Conservation (phyloP, 345 rosid species). For the Conringia planisiliqua region DNA sequence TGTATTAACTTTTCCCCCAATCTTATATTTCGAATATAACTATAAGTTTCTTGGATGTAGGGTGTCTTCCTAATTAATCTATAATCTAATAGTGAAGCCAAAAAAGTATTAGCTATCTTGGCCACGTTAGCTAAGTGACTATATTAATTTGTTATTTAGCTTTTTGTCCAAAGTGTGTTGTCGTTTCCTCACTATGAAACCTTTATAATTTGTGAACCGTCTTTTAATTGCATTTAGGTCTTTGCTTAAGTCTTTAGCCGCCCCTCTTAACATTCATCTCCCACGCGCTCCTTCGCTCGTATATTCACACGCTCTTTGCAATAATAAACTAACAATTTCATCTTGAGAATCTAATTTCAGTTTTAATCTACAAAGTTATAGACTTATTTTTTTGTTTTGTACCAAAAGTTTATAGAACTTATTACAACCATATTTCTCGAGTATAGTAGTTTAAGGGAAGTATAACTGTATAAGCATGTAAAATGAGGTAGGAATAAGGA, state of each 20-base stretch:
- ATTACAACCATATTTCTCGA: background rate
- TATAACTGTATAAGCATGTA: conserved; percentile 15
- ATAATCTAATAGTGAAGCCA: conserved; percentile 17
- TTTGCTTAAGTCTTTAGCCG: conserved; percentile 16
- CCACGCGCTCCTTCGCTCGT: background rate
- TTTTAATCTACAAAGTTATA: background rate
- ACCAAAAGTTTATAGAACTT: no score
- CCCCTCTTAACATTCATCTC: background rate
- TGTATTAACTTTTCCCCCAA: conserved; percentile 28
- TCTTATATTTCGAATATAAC: conserved; percentile 14
- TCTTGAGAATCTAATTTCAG: background rate
- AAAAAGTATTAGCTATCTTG: conserved; percentile 30
- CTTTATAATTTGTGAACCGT: conserved; percentile 1
- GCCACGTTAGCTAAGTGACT: conserved; percentile 25
- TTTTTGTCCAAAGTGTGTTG: conserved; percentile 31
- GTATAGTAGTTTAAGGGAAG: conserved; percentile 3
- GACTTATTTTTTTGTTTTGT: background rate
- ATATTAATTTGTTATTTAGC: conserved; percentile 15
- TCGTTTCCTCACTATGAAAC: conserved; percentile 12
- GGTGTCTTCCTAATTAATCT: conserved; percentile 2
- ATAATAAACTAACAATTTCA: background rate
- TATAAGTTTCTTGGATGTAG: background rate
- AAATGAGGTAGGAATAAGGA: background rate
- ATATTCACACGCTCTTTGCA: background rate
- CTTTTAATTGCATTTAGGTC: background rate